Evolutionary conservation across 2,329 filamentous ascomycete species (phyloP).

Genomic region (Akanthomyces uredinophilus): DNA sequence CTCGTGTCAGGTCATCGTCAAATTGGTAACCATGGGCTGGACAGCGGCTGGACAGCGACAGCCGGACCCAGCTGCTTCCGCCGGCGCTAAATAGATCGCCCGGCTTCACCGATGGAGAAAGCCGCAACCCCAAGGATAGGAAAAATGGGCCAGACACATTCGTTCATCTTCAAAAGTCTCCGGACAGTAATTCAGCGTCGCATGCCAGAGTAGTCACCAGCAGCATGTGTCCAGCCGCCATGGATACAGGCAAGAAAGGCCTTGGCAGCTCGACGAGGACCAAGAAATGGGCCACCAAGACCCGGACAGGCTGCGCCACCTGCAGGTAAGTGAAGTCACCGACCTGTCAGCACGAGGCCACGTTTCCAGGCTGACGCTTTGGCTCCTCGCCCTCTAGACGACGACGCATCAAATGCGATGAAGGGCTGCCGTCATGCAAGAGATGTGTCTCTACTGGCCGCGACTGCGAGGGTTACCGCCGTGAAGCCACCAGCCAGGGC

Average conservation of each 20-base stretch:
- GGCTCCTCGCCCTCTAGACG: constrained; percentile 14
- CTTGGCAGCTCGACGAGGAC: not conserved
- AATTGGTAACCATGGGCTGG: not conserved
- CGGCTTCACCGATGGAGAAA: not conserved
- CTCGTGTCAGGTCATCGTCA: too few species aligned
- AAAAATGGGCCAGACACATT: not conserved
- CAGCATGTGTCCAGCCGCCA: not conserved
- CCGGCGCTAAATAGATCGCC: not conserved
- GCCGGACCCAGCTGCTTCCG: not conserved
- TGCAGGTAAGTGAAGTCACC: constrained; percentile 18
- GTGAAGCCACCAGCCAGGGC: not conserved
- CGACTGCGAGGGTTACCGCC: constrained; percentile 19
- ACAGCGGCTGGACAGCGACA: not conserved
- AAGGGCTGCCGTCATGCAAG: constrained; percentile 21
- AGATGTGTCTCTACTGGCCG: constrained; percentile 21
- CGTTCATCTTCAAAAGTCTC: constrained; percentile 4
- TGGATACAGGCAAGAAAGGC: not conserved
- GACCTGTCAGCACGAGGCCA: too few species aligned
- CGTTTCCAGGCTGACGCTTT: not conserved
- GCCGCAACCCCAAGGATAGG: not conserved
- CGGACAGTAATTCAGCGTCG: too few species aligned
- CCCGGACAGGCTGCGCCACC: constrained; percentile 20
- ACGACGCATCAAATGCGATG: constrained; percentile 26
- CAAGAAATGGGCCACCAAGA: constrained; percentile 16
- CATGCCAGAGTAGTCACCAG: not conserved